Evolutionary conservation across 2,329 filamentous ascomycete genomes (phyloP), one percentile per base, ranked within the genome.

Genomic region (Trichoderma oligosporum): DNA sequence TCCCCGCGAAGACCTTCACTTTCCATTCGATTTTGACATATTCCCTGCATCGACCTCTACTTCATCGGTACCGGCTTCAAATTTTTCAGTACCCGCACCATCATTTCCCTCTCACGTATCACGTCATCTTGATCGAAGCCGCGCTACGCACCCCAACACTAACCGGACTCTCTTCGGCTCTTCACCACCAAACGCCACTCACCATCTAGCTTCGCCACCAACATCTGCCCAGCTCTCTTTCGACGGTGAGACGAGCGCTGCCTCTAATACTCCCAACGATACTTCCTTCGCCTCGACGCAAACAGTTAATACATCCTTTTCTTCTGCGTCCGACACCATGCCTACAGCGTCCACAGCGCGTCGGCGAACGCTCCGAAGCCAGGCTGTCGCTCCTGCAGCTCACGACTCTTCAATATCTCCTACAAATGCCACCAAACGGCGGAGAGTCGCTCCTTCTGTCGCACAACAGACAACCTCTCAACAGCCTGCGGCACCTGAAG

Each of bases 311-410:
- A 65, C 63, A 20, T 69, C 68, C 11, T 27, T 35, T 27, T 66
- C 71, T 20, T 66, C 66, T 12, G 1, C 44, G 14, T 25, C 42
- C n/a, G 67, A 68, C 47, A 63, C 48, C 46, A 70, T 70, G 69
- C 66, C 69, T 31, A 27, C 60, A 4, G 31, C 60, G 2, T 22
- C 56, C 38, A 42, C 44, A 47, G 31, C 24, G 46, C 16, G 38
- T 25, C 14, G 52, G 6, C 52, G 52, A 14, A 29, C 57, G 41
- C 38, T 25, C 14, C 39, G 27, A n/a, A 38, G 52, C 18, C 52
- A 44, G 16, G 33, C 8, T 25, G 25, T 18, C 25, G 24, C 52
- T 3, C 16, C 41, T 8, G 52, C 45, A 11, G 25, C 16, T 20
- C 29, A 16, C 22, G 29, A 22, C 20, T 24, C 24, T 3, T 46